Conservation (phyloP, 768 basidiomycete species). For the Heimioporus sp. region DNA sequence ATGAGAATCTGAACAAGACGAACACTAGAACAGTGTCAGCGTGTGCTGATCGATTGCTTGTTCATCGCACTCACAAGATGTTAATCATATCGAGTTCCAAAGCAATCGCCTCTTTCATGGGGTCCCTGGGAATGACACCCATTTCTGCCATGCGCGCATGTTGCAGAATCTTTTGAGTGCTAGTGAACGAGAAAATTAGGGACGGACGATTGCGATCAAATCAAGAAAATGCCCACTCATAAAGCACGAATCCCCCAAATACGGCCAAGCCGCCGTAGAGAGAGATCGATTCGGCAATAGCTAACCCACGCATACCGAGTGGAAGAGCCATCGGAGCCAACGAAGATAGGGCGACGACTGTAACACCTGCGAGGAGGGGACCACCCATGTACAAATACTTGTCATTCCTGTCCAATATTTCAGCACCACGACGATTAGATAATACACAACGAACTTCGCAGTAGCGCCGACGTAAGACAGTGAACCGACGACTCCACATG, state of each 20-base stretch:
- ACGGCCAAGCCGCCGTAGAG: conserved; percentile 89
- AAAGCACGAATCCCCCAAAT: conserved; percentile 84
- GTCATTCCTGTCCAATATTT: conserved; percentile 50
- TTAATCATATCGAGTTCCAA: conserved; percentile 88
- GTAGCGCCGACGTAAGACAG: conserved; percentile 88
- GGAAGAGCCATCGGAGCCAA: conserved; percentile 90
- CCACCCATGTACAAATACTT: conserved; percentile 85
- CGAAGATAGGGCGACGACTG: conserved; percentile 83
- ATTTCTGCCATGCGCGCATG: conserved; percentile 73
- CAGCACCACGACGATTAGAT: not conserved
- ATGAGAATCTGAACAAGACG: conserved; percentile 78
- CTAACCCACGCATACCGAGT: conserved; percentile 73
- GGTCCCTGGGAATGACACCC: conserved; percentile 66
- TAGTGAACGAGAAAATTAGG: conserved; percentile 4
- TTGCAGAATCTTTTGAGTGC: conserved; percentile 82
- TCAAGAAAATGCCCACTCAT: conserved; percentile 55
- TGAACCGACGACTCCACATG: conserved; percentile 80
- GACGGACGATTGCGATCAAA: not conserved
- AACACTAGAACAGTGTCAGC: conserved; percentile 45
- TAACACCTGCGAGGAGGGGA: conserved; percentile 84
- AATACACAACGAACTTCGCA: conserved; percentile 51
- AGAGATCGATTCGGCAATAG: conserved; percentile 72
- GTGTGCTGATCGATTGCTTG: not conserved
- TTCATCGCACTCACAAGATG: conserved; percentile 62
- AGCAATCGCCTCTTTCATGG: conserved; percentile 73